Evolutionary conservation across 148 eudicot genomes (phyloP), one percentile per base, ranked within the genome.

Genomic region (Linanthus parryae): DNA sequence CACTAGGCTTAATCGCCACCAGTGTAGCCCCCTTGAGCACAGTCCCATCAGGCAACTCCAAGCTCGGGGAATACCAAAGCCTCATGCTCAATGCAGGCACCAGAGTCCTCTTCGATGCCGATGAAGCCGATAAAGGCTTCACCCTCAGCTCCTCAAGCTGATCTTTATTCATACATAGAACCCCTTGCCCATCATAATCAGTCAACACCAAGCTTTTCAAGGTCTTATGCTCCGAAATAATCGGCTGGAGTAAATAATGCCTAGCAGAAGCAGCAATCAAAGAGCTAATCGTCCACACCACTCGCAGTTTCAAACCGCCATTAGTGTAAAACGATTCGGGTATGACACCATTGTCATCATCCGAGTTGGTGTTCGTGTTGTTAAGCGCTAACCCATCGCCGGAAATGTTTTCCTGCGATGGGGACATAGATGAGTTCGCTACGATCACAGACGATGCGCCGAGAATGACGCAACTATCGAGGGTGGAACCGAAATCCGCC

Each of bases 241-340:
- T 90, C 2, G 84, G 88, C 48, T 83, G 92, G n/a, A 90, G 68
- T 64, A 90, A 57, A 51, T 85, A 90, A 44, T 90, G 97, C 67
- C 97, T 78, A 2, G 92, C 97, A 2, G 95, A 85, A 7, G 97
- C 97, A 3, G 97, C 97, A 13, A 90, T 90, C 58, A 90, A 65
- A 8, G 94, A 90, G 37, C 87, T 81, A 8, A 86, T 90, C 0
- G 95, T 85, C 95, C 97, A 85, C 22, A 90, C 92, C 1, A 85
- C 94, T 38, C 97, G 60, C 56, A 83, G 57, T 37, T 86, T 86
- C 70, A 91, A 56, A 7, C 89, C 97, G 4, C 94, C 97, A 16
- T 86, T 83, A 0, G 85, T 86, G 65, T 76, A 80, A 57, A 79
- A 84, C n/a, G 87, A 80, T 31, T 91, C 95, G 0, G 98, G 95